Conservation (phyloP, 208 protist species). For the Polymyxa betae region DNA sequence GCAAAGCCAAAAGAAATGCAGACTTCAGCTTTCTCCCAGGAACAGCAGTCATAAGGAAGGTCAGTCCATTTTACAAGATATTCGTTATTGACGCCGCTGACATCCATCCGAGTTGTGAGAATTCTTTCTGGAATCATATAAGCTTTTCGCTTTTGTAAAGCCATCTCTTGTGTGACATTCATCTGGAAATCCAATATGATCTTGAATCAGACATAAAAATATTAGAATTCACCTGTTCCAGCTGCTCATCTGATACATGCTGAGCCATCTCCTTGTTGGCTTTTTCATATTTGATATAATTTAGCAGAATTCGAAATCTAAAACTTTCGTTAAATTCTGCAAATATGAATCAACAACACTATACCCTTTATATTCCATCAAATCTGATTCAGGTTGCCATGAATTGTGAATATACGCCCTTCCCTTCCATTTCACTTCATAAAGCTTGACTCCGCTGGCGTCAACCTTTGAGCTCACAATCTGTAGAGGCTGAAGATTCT, state of each 20-base stretch:
- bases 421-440: constrained; percentile 2
- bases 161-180: background rate
- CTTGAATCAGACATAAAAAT: too few relatives aligned
- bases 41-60: constrained; percentile 69
- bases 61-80: constrained; percentile 77
- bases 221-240: too few relatives aligned
- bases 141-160: background rate
- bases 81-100: constrained; percentile 21
- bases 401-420: background rate
- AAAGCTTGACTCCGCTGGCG: background rate
- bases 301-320: background rate
- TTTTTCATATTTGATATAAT: background rate
- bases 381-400: background rate
- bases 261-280: background rate
- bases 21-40: constrained; percentile 72
- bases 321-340: background rate
- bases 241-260: background rate
- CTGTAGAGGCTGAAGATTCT: background rate
- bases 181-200: too few relatives aligned
- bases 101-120: background rate
- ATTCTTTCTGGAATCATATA: background rate
- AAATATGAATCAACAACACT: background rate
- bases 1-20: background rate
- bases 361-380: background rate
- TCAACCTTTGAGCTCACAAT: background rate